These are phyloP conservation scores for Theileria luwenshuni DNA, from an alignment of 169 alveolate genomes.

Conservation along the genomic window DNA sequence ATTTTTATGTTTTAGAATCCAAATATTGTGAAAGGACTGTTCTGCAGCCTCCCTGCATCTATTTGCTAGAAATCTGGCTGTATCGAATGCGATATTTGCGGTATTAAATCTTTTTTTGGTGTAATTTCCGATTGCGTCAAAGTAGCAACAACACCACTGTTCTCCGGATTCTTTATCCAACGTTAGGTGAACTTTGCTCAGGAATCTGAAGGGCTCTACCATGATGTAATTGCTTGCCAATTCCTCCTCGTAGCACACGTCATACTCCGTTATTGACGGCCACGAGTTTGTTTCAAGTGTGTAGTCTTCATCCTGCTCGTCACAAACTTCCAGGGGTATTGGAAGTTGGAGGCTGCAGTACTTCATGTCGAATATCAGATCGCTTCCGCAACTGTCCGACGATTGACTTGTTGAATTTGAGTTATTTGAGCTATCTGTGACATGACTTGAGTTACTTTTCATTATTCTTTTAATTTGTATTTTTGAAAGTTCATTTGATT, in stretches of 20 bases:
- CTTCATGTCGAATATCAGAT: slow-evolving; percentile 29
- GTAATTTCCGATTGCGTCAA: slow-evolving; percentile 39
- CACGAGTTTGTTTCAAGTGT: slow-evolving; percentile 16
- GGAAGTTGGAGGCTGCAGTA: slow-evolving; percentile 39
- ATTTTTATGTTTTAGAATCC: slow-evolving; percentile 57
- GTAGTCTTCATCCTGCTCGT: background rate
- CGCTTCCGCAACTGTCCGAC: background rate
- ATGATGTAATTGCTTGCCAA: slow-evolving; percentile 23
- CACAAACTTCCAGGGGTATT: slow-evolving; percentile 14
- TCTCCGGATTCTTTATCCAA: slow-evolving; percentile 22
- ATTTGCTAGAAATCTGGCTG: slow-evolving; percentile 53
- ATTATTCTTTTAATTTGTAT: background rate
- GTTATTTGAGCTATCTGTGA: background rate
- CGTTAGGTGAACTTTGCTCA: slow-evolving; percentile 50
- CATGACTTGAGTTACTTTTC: background rate
- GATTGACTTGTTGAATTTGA: background rate
- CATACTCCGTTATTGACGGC: slow-evolving; percentile 12
- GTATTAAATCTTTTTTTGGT: slow-evolving; percentile 45
- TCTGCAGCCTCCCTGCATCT: slow-evolving; percentile 63
- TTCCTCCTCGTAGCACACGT: slow-evolving; percentile 33
- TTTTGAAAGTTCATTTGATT: background rate
- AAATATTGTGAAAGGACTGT: slow-evolving; percentile 41
- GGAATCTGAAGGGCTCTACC: slow-evolving; percentile 35
- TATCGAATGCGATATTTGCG: slow-evolving; percentile 39
- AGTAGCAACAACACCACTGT: slow-evolving; percentile 66